These are phyloP conservation scores for Calonectria montana DNA, from an alignment of 2,329 filamentous ascomycete species.

Conservation along the genomic window DNA sequence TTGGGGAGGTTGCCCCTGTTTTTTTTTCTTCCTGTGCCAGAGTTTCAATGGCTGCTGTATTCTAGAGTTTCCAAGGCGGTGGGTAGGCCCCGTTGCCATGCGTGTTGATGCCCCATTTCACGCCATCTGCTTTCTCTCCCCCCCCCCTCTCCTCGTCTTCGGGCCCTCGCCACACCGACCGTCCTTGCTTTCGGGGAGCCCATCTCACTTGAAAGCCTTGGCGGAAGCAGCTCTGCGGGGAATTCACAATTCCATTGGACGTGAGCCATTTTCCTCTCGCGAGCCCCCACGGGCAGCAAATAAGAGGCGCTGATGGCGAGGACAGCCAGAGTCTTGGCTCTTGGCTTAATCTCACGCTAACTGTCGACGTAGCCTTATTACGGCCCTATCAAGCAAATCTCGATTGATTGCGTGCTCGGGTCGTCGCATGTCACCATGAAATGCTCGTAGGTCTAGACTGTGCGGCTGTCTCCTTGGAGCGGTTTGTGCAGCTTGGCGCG, in stretches of 20 bases:
- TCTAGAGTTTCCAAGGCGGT: not conserved
- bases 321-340: slow-evolving; percentile 21
- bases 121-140: not conserved
- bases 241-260: slow-evolving; percentile 27
- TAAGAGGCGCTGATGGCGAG: slow-evolving; percentile 33
- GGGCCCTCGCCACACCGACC: slow-evolving; percentile 8
- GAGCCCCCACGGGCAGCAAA: slow-evolving; percentile 29
- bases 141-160: not conserved
- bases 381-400: slow-evolving; percentile 20
- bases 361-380: not conserved
- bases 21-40: not conserved
- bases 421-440: slow-evolving; percentile 33
- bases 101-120: not conserved
- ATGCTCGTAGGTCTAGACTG: not conserved
- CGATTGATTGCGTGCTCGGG: slow-evolving; percentile 40
- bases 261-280: slow-evolving; percentile 38
- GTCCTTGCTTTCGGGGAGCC: slow-evolving; percentile 32
- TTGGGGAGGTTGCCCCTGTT: not conserved
- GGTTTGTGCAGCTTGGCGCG: slow-evolving; percentile 5
- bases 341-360: slow-evolving; percentile 27
- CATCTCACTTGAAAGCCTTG: slow-evolving; percentile 19
- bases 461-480: not conserved
- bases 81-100: not conserved
- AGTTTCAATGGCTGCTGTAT: not conserved
- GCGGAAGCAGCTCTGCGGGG: slow-evolving; percentile 23